Evolutionary conservation across 2,329 filamentous ascomycete species (phyloP).

Genomic region (Sporothrix inflata): DNA sequence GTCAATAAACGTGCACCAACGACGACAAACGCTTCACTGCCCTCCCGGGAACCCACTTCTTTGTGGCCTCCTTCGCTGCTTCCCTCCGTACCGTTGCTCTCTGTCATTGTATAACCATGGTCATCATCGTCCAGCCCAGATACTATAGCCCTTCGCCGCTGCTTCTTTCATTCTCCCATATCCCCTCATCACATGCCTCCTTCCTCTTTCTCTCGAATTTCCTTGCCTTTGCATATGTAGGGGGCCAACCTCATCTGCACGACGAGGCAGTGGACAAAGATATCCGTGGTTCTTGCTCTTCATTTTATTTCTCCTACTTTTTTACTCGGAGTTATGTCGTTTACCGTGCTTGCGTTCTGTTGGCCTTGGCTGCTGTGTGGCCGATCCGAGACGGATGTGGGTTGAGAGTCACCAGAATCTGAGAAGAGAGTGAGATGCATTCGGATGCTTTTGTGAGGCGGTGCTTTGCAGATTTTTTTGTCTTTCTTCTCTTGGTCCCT

Average conservation of each 20-base stretch:
- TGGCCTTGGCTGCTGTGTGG: background rate
- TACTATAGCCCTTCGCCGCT: background rate
- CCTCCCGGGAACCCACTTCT: background rate
- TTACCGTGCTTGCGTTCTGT: background rate
- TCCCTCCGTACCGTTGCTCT: background rate
- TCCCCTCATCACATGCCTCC: background rate
- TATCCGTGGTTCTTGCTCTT: background rate
- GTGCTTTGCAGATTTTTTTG: background rate
- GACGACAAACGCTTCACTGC: background rate
- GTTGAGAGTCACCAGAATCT: background rate
- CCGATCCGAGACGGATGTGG: background rate
- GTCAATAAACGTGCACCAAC: background rate
- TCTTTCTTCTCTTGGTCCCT: background rate
- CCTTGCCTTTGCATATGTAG: background rate
- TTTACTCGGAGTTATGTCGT: background rate
- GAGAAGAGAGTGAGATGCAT: background rate
- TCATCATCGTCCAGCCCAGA: background rate
- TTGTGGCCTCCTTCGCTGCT: background rate
- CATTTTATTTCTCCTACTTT: background rate
- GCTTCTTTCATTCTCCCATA: background rate
- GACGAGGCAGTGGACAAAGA: background rate
- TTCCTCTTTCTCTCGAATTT: background rate
- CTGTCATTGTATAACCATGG: background rate
- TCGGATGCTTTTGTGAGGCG: background rate
- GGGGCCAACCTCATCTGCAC: background rate